Conservation (phyloP, 2,329 filamentous ascomycete genomes). For the Calonectria crousiana region DNA sequence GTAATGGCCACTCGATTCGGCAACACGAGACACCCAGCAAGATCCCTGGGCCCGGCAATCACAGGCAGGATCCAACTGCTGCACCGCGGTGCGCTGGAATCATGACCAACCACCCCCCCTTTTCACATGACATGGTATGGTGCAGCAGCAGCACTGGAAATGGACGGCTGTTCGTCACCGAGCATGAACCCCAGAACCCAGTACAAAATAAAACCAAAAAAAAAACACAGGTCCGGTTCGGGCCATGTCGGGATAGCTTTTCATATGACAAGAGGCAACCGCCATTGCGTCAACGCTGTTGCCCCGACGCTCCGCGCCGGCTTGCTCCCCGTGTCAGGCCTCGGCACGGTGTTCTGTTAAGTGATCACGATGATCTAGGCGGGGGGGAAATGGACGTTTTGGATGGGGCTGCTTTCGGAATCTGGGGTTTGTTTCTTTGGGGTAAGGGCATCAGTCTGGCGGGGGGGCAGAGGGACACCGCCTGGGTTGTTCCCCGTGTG, state of each 20-base stretch:
- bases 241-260: conserved; percentile 15
- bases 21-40: not conserved
- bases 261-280: conserved; percentile 7
- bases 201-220: not conserved
- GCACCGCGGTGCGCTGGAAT: not conserved
- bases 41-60: not conserved
- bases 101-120: not conserved
- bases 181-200: conserved; percentile 7
- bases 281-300: not conserved
- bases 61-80: not conserved
- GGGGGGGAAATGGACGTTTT: not conserved
- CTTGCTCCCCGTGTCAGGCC: not conserved
- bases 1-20: not conserved
- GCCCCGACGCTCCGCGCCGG: conserved; percentile 13
- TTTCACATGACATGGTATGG: conserved; percentile 10
- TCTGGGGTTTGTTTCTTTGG: conserved; percentile 6
- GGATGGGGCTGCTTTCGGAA: conserved; percentile 21
- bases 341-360: not conserved
- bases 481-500: not conserved
- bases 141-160: conserved; percentile 6
- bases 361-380: conserved; percentile 7
- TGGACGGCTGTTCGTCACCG: not conserved
- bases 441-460: not conserved
- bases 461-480: not conserved
- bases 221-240: conserved; percentile 20